These are phyloP conservation scores for Schizosaccharomyces octosporus DNA, from an alignment of 805 yeast genomes.

Conservation along the genomic window DNA sequence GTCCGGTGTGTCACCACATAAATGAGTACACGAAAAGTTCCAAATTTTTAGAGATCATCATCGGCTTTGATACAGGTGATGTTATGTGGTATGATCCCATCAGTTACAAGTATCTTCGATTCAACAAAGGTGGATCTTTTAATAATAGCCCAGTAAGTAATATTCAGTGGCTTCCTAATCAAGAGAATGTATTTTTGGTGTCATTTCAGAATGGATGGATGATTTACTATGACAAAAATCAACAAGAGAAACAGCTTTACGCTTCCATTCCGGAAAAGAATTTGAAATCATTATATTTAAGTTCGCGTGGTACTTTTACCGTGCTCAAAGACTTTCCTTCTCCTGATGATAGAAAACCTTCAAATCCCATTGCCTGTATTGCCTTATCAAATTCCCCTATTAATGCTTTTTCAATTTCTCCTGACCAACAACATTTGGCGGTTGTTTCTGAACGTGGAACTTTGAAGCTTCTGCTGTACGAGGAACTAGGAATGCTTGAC, in stretches of 20 bases:
- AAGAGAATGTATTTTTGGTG: conserved; percentile 24
- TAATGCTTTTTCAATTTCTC: conserved; percentile 22
- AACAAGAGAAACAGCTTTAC: not conserved
- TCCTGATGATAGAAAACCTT: not conserved
- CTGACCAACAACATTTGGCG: conserved; percentile 21
- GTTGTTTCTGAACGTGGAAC: conserved; percentile 45
- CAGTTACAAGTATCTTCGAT: conserved; percentile 23
- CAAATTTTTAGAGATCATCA: conserved; percentile 22
- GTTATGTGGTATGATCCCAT: conserved; percentile 34
- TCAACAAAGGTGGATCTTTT: conserved; percentile 25
- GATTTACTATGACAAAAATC: conserved; percentile 24
- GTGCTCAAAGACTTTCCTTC: not conserved
- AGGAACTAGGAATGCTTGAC: conserved; percentile 23
- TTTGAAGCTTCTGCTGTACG: conserved; percentile 30
- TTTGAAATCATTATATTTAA: not conserved
- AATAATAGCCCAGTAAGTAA: conserved; percentile 22
- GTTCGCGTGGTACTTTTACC: not conserved
- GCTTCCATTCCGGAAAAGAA: not conserved
- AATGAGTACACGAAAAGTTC: conserved; percentile 13
- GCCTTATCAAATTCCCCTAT: conserved; percentile 36
- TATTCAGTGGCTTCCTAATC: conserved; percentile 23
- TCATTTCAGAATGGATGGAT: conserved; percentile 44
- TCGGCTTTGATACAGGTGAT: conserved; percentile 49
- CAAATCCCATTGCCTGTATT: conserved; percentile 34
- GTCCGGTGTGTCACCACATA: conserved; percentile 18